A percentile compares a stretch with the other conserved stretches of the same genome.
These are phyloP conservation scores for Stereum hirsutum DNA, from an alignment of 1,284 basidiomycete species.

Conservation along the genomic window DNA sequence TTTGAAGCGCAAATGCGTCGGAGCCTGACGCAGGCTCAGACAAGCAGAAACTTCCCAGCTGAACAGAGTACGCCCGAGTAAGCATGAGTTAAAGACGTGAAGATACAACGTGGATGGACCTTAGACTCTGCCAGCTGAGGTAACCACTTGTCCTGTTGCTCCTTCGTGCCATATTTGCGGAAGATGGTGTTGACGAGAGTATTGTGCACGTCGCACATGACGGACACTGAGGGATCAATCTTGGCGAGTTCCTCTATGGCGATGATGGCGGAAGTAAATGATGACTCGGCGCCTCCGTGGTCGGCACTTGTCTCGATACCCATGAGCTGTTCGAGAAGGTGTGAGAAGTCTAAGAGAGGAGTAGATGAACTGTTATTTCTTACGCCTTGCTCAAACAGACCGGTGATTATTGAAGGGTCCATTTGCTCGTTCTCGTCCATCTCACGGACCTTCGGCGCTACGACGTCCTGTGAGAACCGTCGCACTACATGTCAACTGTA, in stretches of 20 bases:
- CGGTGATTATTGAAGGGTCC: conserved; percentile 85
- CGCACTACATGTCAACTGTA: conserved; percentile 42
- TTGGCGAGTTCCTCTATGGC: conserved; percentile 97
- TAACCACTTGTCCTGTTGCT: conserved; percentile 85
- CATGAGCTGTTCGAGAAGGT: conserved; percentile 66
- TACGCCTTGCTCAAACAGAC: conserved; percentile 93
- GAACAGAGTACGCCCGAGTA: neutral
- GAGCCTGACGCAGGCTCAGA: conserved; percentile 92
- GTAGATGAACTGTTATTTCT: conserved; percentile 20
- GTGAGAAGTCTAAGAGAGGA: neutral
- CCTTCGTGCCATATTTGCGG: conserved; percentile 78
- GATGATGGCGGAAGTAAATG: conserved; percentile 94
- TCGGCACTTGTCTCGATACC: conserved; percentile 89
- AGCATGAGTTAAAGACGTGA: neutral
- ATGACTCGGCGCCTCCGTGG: conserved; percentile 82
- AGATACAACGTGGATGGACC: conserved; percentile 30
- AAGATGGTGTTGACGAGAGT: conserved; percentile 95
- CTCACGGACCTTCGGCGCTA: conserved; percentile 85
- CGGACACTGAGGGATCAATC: conserved; percentile 93
- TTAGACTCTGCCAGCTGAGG: conserved; percentile 75
- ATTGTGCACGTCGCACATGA: conserved; percentile 97
- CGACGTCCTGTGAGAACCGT: conserved; percentile 83
- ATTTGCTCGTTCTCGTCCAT: conserved; percentile 99
- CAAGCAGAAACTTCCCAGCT: conserved; percentile 96
- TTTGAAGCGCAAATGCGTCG: conserved; percentile 95